phyloP scores from a whole-genome alignment of 2,329 filamentous ascomycete species.

The Lasiodiplodia hormozganensis region DNA sequence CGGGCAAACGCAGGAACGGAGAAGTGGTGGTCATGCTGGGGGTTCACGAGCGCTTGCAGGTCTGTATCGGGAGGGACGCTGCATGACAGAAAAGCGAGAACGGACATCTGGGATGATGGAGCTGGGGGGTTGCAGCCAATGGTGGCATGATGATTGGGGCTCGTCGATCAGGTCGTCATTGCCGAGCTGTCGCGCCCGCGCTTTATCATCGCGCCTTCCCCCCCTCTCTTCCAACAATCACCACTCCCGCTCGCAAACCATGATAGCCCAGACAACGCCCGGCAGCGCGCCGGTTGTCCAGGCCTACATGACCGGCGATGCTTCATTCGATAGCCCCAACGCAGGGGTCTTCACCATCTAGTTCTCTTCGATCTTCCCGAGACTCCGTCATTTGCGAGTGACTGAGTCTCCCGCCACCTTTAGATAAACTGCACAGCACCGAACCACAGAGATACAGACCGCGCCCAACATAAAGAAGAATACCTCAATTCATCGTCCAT shows the following conservation, averaged over 20 bases:
- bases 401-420: slow-evolving; percentile 16
- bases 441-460: slow-evolving; percentile 6
- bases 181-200: slow-evolving; percentile 14
- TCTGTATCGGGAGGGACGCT: not conserved
- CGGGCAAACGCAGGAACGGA: slow-evolving; percentile 48
- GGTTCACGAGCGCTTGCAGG: slow-evolving; percentile 31
- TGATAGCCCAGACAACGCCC: slow-evolving; percentile 38
- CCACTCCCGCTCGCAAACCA: slow-evolving; percentile 40
- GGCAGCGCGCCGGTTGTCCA: slow-evolving; percentile 39
- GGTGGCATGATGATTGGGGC: slow-evolving; percentile 14
- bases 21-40: slow-evolving; percentile 30
- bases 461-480: not conserved
- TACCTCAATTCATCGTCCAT: slow-evolving; percentile 33
- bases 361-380: slow-evolving; percentile 34
- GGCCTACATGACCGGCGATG: slow-evolving; percentile 36
- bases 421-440: slow-evolving; percentile 22
- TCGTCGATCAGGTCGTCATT: slow-evolving; percentile 14
- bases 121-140: not conserved
- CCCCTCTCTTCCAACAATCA: slow-evolving; percentile 22
- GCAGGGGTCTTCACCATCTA: slow-evolving; percentile 58
- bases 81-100: slow-evolving; percentile 1
- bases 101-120: not conserved
- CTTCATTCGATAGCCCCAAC: slow-evolving; percentile 59
- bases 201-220: slow-evolving; percentile 14
- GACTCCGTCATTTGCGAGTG: slow-evolving; percentile 11